Conservation (phyloP, 108 stramenopile genomes). For the Nitzschia sp. region DNA sequence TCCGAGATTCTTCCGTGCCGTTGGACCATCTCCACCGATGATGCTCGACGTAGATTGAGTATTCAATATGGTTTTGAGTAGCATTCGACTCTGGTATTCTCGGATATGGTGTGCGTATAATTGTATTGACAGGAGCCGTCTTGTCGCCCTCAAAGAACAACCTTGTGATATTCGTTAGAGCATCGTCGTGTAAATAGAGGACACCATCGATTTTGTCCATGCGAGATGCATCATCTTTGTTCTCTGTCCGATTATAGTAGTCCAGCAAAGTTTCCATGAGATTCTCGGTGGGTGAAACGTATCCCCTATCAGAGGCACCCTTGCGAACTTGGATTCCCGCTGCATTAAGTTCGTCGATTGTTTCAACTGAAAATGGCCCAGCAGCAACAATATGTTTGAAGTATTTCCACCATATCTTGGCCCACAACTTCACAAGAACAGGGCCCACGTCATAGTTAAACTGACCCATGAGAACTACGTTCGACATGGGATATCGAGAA, state of each 20-base stretch:
- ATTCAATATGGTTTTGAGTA: neutral
- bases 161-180: neutral
- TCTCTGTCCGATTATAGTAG: neutral
- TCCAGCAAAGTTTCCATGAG: neutral
- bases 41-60: neutral
- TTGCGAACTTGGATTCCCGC: neutral
- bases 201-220: neutral
- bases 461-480: neutral
- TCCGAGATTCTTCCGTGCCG: neutral
- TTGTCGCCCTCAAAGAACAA: neutral
- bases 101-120: neutral
- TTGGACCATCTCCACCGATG: neutral
- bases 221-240: neutral
- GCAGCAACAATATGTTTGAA: neutral
- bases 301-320: neutral
- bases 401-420: neutral
- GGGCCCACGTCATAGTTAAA: neutral
- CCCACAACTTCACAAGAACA: neutral
- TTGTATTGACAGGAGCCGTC: neutral
- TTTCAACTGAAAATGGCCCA: neutral
- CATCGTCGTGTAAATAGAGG: conserved; percentile 2
- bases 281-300: conserved; percentile 1
- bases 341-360: neutral
- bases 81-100: no score
- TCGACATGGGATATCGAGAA: no score